Base-by-base conservation (phyloP, 257 asterid species). In the Nemophila menziesii region DNA sequence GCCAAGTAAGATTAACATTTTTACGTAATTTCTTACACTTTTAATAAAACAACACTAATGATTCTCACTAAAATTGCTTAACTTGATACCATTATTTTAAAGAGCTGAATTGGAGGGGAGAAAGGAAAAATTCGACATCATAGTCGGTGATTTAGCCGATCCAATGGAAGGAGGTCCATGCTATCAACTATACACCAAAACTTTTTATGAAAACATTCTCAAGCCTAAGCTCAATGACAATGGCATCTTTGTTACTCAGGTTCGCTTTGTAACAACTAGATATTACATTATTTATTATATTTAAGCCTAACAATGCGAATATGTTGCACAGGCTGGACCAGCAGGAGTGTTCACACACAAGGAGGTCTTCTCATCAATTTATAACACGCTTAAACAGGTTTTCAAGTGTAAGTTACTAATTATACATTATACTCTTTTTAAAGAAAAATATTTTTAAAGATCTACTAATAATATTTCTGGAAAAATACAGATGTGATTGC, bases 141-240 rank as follows among this genome's bases (percentile, higher is more conserved):
- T 87, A 38, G 93, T 87, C 49, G 97, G 97, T 49, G 97, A 87
- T 58, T 72, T 87, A 46, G 97, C 97, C 0, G 97, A 87, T 67
- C 97, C 97, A 59, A 95, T 87, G 37, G 86, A 83, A 72, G 97
- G 97, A 56, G 97, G 97, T 17, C 97, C 97, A 20, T 87, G 97
- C 43, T 78, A 87, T 52, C 97, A 87, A 46, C 84, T 87, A 11
- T 87, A 87, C 22, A 87, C 97, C 4, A 83, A 83, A 34, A 71
- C 86, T 29, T 87, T 87, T 73, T 87, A 87, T 26, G 57, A 83
- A 57, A 73, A 80, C 12, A 70, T 80, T 49, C 62, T 89, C 50
- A 89, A 84, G 70, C 93, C 95, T 15, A 84, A 84, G 74, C 95
- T 89, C 49, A 72, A 34, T 17, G 64, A 44, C 9, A 65, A 70